A percentile compares a stretch with the other conserved stretches of the same genome.
Evolutionary conservation across 2,329 filamentous ascomycete genomes (phyloP).

Genomic region (Zymoseptoria passerinii): DNA sequence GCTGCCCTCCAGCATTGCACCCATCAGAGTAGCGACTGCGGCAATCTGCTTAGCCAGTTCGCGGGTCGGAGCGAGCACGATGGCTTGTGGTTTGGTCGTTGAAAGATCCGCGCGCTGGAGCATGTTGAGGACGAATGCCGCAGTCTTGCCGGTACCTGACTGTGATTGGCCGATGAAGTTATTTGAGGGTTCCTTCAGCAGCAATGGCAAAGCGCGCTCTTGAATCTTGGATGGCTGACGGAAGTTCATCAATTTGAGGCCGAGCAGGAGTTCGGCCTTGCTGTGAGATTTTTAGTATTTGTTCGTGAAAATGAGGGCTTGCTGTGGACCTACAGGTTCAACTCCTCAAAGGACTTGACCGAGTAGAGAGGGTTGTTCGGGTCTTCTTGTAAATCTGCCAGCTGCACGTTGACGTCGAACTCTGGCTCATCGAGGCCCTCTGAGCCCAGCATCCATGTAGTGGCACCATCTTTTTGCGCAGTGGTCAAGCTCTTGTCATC

Average conservation of each 20-base stretch:
- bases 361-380: slow-evolving; percentile 82
- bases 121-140: slow-evolving; percentile 88
- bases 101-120: slow-evolving; percentile 74
- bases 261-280: slow-evolving; percentile 60
- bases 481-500: slow-evolving; percentile 11
- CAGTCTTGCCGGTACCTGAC: slow-evolving; percentile 96
- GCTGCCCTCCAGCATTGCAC: slow-evolving; percentile 59
- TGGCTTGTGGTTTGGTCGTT: slow-evolving; percentile 66
- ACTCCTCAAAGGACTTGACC: slow-evolving; percentile 71
- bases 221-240: slow-evolving; percentile 96
- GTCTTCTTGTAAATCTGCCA: slow-evolving; percentile 81
- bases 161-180: slow-evolving; percentile 99
- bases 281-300: slow-evolving; percentile 31
- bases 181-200: slow-evolving; percentile 74
- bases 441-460: slow-evolving; percentile 32
- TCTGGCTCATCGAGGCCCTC: slow-evolving; percentile 57
- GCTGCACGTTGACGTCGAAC: slow-evolving; percentile 85
- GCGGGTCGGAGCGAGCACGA: slow-evolving; percentile 84
- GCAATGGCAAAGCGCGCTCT: slow-evolving; percentile 83
- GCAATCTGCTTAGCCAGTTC: slow-evolving; percentile 94
- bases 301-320: background rate
- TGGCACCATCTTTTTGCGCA: slow-evolving; percentile 39
- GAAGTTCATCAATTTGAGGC: slow-evolving; percentile 75
- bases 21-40: slow-evolving; percentile 74
- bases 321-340: slow-evolving; percentile 64